A percentile compares a stretch with the other conserved stretches of the same genome.
phyloP scores from a whole-genome alignment of 257 asterid species.

The Dorcoceras hygrometricum region DNA sequence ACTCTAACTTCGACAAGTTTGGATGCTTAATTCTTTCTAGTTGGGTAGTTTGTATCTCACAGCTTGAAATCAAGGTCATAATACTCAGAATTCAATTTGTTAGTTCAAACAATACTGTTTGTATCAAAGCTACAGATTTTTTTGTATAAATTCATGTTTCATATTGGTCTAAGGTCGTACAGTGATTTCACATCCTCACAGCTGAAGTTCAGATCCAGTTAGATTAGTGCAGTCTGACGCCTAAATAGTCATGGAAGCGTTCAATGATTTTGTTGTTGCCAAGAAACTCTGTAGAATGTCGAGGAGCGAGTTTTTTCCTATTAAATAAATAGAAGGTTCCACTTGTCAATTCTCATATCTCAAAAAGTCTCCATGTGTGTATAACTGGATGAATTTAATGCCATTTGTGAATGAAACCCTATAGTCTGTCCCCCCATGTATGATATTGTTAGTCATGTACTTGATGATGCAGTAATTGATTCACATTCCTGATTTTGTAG shows the following conservation, averaged over 20 bases:
- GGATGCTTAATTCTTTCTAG: background rate
- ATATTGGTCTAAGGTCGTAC: background rate
- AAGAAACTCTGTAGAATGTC: background rate
- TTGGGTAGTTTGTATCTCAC: background rate
- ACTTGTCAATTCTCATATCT: background rate
- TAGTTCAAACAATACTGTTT: background rate
- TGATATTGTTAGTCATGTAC: conserved; percentile 3
- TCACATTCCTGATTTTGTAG: conserved; percentile 34
- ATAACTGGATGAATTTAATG: background rate
- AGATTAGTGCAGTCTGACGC: background rate
- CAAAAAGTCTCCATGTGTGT: background rate
- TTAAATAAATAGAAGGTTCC: background rate
- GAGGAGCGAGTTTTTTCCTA: background rate
- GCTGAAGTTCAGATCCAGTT: background rate
- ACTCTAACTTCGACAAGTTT: background rate
- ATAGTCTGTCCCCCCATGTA: background rate
- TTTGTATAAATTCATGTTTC: too few relatives aligned
- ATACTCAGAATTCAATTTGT: background rate
- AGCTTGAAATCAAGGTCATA: background rate
- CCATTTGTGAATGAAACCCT: background rate
- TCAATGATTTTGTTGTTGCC: background rate
- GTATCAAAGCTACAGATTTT: background rate
- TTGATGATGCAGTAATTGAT: conserved; percentile 11
- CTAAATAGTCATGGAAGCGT: background rate
- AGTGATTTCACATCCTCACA: background rate